A percentile compares a stretch with the other conserved stretches of the same genome.
These are phyloP conservation scores for Leucogyrophana mollusca DNA, from an alignment of 768 basidiomycete genomes.

Conservation along the genomic window DNA sequence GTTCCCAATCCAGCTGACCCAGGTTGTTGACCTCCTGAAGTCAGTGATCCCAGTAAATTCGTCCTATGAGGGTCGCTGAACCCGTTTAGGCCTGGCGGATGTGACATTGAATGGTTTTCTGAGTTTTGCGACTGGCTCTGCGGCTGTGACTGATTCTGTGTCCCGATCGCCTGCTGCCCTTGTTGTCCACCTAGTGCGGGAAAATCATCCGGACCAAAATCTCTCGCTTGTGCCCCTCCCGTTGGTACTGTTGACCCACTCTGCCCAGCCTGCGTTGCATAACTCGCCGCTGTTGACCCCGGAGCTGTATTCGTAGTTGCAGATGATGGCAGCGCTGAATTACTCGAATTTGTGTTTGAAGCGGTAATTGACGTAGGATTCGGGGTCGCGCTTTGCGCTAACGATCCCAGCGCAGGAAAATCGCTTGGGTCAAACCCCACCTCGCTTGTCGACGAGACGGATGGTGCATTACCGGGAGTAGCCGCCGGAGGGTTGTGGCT, in stretches of 20 bases:
- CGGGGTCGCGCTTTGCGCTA: conserved; percentile 45
- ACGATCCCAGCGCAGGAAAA: conserved; percentile 81
- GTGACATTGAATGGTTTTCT: conserved; percentile 36
- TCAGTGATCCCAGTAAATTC: conserved; percentile 52
- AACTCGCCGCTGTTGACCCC: conserved; percentile 53
- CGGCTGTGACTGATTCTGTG: conserved; percentile 26
- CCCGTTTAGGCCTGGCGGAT: conserved; percentile 80
- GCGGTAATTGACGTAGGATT: conserved; percentile 39
- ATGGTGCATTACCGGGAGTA: conserved; percentile 47
- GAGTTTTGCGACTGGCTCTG: conserved; percentile 30
- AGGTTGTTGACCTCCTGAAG: conserved; percentile 22
- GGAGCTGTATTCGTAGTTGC: conserved; percentile 31
- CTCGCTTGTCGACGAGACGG: conserved; percentile 66
- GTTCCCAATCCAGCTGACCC: conserved; percentile 17
- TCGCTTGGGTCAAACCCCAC: conserved; percentile 84
- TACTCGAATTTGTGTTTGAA: conserved; percentile 30
- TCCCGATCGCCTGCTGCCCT: conserved; percentile 25
- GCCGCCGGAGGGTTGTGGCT: conserved; percentile 42
- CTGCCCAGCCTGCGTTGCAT: conserved; percentile 78
- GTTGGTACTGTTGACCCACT: conserved; percentile 26
- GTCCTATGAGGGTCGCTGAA: conserved; percentile 57
- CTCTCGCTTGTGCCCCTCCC: conserved; percentile 19
- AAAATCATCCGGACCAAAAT: conserved; percentile 86
- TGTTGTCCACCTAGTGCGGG: conserved; percentile 77
- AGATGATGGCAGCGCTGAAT: conserved; percentile 22